Evolutionary conservation across 169 alveolate species (phyloP), one percentile per base, ranked within the genome.

Genomic region (Eimeria necatrix): DNA sequence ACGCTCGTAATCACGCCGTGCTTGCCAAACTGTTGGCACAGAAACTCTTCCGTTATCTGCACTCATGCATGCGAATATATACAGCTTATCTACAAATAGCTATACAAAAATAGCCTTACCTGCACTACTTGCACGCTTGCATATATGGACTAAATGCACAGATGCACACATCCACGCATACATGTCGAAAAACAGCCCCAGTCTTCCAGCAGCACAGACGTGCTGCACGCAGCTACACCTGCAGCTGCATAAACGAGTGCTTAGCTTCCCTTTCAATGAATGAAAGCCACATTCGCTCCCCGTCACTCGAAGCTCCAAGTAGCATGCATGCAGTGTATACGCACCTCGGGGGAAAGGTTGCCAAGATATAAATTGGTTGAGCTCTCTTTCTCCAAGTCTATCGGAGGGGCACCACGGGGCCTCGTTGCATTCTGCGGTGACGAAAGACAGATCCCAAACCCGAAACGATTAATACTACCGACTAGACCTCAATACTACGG

Each of bases 1-100:
- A 97, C 97, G 64, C 98, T 96, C 78, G 97, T 97, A 52, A 97
- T 97, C 95, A 96, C 97, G 68, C 98, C 98, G 84, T 93, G 97
- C 95, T 96, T 96, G 51, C 97, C 97, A 81, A 97, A 97, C 48
- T 95, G 96, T 87, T 97, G 97, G 18, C 97, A 93, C 18, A 97
- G 94, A 93, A 95, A 96, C 91, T 96, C 97, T 93, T 97, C 98
- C 22, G 98, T 97, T n/a, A 96, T 96, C 97, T 96, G 94, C 90
- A 32, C n/a, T 32, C 49, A 76, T 4, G 86, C 86, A 49, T 46
- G 64, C 86, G 59, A 9, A 24, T 16, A 46, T 32, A 32, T 56
- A 73, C 18, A 26, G 51, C 5, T 48, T 16, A 76, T 20, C 46
- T 6, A 48, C 8, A 20, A 61, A 18, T 49, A 8, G 49, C 46